Evolutionary conservation across 2,329 filamentous ascomycete genomes (phyloP).

Genomic region (Trichoderma hamatum): DNA sequence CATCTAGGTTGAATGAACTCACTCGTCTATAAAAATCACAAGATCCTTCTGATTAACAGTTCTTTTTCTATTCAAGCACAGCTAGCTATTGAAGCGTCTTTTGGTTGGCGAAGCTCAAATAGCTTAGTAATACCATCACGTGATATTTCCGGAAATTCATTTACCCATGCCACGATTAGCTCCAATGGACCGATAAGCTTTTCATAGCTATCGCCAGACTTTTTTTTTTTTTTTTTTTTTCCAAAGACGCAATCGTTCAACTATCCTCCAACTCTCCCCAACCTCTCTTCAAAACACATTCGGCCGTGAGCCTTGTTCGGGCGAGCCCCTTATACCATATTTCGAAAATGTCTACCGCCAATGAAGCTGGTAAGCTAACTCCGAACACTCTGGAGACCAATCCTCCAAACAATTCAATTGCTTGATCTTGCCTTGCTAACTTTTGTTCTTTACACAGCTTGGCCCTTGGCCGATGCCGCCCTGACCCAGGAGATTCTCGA

Average conservation of each 20-base stretch:
- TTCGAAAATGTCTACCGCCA: slow-evolving; percentile 22
- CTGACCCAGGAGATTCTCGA: slow-evolving; percentile 83
- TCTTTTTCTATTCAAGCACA: background rate
- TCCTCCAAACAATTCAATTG: background rate
- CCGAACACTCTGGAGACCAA: no score
- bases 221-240: slow-evolving; percentile 22
- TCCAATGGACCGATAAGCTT: slow-evolving; percentile 11
- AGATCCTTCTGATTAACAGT: background rate
- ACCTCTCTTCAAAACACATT: slow-evolving; percentile 22
- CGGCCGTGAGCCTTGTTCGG: slow-evolving; percentile 61
- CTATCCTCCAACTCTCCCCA: slow-evolving; percentile 28
- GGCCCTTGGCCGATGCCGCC: slow-evolving; percentile 72
- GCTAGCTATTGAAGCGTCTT: background rate
- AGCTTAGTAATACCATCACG: background rate
- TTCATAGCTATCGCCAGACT: slow-evolving; percentile 17
- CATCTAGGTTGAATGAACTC: no score
- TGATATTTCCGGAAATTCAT: background rate
- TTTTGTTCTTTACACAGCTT: slow-evolving; percentile 50
- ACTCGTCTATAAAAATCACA: no score
- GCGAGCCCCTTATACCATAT: slow-evolving; percentile 36
- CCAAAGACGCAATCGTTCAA: slow-evolving; percentile 4
- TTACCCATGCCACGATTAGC: background rate
- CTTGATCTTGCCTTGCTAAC: slow-evolving; percentile 30
- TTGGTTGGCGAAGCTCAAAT: no score
- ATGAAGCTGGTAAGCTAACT: slow-evolving; percentile 21